Conservation (phyloP, 352 stramenopile species). For the Thraustochytrium sp. region DNA sequence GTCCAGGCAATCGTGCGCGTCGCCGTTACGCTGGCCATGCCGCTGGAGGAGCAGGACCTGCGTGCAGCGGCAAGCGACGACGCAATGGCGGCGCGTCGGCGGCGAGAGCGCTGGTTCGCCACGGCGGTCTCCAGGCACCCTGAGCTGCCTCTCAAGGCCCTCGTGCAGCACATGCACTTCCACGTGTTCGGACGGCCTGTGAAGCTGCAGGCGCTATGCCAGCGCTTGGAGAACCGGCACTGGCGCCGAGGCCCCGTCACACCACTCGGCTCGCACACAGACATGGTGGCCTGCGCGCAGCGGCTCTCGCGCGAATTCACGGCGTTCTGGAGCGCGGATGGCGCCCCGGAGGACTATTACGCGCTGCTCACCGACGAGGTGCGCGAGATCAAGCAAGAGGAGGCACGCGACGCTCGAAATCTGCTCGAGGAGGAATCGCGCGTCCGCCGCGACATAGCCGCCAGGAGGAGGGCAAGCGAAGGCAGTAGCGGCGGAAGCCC, state of each 20-base stretch:
- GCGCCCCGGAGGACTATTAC: neutral
- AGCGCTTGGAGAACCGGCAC: constrained; percentile 4
- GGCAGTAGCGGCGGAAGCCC: too few relatives aligned
- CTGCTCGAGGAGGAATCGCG: neutral
- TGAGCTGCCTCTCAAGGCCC: neutral
- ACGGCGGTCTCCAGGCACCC: neutral
- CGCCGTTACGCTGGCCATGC: neutral
- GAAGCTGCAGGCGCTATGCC: neutral
- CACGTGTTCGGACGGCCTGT: neutral
- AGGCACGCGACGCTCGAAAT: neutral
- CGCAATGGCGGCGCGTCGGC: neutral
- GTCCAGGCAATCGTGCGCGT: neutral
- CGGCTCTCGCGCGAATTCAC: neutral
- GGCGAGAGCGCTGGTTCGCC: neutral
- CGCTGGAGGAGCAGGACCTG: neutral
- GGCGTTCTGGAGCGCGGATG: neutral
- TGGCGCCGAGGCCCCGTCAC: constrained; percentile 1
- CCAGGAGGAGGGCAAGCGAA: too few relatives aligned
- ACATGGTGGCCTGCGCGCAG: neutral
- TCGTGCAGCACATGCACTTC: constrained; percentile 29
- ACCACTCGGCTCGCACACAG: neutral
- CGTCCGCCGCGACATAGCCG: neutral
- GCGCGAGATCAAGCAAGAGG: neutral
- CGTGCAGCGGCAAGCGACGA: too few relatives aligned
- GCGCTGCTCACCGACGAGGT: neutral